Evolutionary conservation across 2,329 filamentous ascomycete genomes (phyloP), one percentile per base, ranked within the genome.

Genomic region (Nemania serpens): DNA sequence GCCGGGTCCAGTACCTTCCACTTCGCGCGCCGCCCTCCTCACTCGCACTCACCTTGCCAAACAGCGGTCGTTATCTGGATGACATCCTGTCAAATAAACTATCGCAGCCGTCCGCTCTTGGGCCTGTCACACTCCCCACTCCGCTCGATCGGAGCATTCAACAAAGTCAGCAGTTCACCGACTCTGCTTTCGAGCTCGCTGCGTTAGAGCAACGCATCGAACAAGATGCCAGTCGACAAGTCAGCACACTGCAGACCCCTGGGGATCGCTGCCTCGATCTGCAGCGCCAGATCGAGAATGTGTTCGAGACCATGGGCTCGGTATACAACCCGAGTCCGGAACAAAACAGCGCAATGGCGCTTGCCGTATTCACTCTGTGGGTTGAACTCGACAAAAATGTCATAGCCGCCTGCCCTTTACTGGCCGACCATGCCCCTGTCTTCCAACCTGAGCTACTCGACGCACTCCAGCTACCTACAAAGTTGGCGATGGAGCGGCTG

Each of bases 361-460:
- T 90, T 1, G 78, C 75, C 7, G 45, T 85, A 0, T 79, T 89
- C 68, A 81, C 85, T 51, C 64, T 87, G 0, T 91, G 87, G 87
- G 69, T 82, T 2, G 66, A 70, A 1, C 78, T 89, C 70, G 88
- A 91, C 62, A 66, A 74, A 11, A 71, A 69, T n/a, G 80, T 82
- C 0, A 71, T 77, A 0, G 11, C 46, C 0, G 61, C 63, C 0
- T 84, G 77, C 48, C 80, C 81, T 0, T 69, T 88, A 0, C 71
- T 91, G 0, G 33, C 50, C 0, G 73, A 83, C 0, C 87, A 82
- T 54, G 75, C 82, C 12, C 83, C 86, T 0, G 74, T 76, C 0
- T 82, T 91, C 48, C 63, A 71, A 0, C 72, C 81, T 0, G 75
- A 80, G 2, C 68, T 82, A 0, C 72, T 91, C 1, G 79, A 89